Evolutionary conservation across 805 yeast genomes (phyloP), one percentile per base, ranked within the genome.

Genomic region (Kregervanrija pseudodelftensis): DNA sequence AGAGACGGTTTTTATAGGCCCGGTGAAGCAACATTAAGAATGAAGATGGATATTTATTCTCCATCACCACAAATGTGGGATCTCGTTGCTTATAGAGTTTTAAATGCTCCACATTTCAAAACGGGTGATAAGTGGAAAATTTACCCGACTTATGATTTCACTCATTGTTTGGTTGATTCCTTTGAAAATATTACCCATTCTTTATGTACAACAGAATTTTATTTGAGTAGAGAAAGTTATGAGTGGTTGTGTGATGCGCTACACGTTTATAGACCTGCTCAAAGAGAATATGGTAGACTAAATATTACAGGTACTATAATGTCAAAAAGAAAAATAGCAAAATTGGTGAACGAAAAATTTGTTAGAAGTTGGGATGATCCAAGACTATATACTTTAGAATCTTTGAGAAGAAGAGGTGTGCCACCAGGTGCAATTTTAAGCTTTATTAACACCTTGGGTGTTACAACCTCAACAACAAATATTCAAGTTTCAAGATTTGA

Each of bases 21-120:
- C 36, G 98, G 98, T 53, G 86, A 87, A 65, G 98, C 96, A 30
- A 88, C 89, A 10, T 74, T 93, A 61, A 83, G 99, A 69, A 93
- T 93, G 98, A 91, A 91, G 64, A 96, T 88, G 73, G 96, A 93
- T 59, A 70, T 93, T 51, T 61, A 66, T 8, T 85, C 93, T 13
- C 95, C 96, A 51, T 85, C 87, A 51, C 99, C 99, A 13, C 99
- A 93, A 70, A 93, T 93, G 99, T 93, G 99, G 99, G 99, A 93
- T 68, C 75, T 93, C 52, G 93, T 93, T 50, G 99, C 99, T 11
- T 93, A 93, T 69, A 79, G 99, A 64, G 96, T 93, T 3, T 73
- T 93, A 56, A 76, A 91, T 56, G 89, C 95, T 11, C 79, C 89
- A 32, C 99, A 93, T 67, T 95, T 91, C 67, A 82, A 98, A 69